Percentiles rank a stretch among this genome's conserved stretches.
phyloP scores from a whole-genome alignment of 768 basidiomycete species.

The Suillus luteus region DNA sequence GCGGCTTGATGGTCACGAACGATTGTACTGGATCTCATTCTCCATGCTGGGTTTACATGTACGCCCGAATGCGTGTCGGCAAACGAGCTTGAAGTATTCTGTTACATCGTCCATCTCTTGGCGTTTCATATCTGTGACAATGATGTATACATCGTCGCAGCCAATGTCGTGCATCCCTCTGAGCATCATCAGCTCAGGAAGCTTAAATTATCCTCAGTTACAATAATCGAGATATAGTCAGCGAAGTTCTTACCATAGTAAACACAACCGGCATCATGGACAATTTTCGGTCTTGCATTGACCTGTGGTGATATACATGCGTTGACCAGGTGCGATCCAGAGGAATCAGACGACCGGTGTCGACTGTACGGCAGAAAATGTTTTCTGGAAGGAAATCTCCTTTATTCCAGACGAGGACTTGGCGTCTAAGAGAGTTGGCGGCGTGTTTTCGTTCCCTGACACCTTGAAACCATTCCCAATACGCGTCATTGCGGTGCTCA shows the following conservation, averaged over 20 bases:
- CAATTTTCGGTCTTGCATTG: slow-evolving; percentile 70
- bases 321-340: slow-evolving; percentile 83
- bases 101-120: slow-evolving; percentile 82
- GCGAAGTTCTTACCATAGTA: slow-evolving; percentile 59
- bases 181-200: slow-evolving; percentile 78
- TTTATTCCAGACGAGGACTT: slow-evolving; percentile 55
- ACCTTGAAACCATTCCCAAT: slow-evolving; percentile 75
- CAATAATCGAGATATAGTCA: background rate
- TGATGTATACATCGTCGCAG: slow-evolving; percentile 77
- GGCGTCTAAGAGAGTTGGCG: slow-evolving; percentile 51
- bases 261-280: slow-evolving; percentile 82
- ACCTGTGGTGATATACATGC: slow-evolving; percentile 76
- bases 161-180: slow-evolving; percentile 81
- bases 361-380: slow-evolving; percentile 77
- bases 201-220: slow-evolving; percentile 38
- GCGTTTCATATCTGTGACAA: slow-evolving; percentile 77
- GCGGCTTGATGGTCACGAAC: slow-evolving; percentile 42
- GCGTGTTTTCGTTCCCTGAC: slow-evolving; percentile 68
- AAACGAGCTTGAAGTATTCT: slow-evolving; percentile 77
- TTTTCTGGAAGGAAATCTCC: slow-evolving; percentile 80
- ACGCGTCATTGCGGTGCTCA: slow-evolving; percentile 73
- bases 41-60: slow-evolving; percentile 65
- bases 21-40: slow-evolving; percentile 67
- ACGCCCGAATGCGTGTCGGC: slow-evolving; percentile 62
- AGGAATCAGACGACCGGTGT: slow-evolving; percentile 76